Base-by-base conservation (phyloP, 306 rosid species). In the Psophocarpus tetragonolobus region DNA sequence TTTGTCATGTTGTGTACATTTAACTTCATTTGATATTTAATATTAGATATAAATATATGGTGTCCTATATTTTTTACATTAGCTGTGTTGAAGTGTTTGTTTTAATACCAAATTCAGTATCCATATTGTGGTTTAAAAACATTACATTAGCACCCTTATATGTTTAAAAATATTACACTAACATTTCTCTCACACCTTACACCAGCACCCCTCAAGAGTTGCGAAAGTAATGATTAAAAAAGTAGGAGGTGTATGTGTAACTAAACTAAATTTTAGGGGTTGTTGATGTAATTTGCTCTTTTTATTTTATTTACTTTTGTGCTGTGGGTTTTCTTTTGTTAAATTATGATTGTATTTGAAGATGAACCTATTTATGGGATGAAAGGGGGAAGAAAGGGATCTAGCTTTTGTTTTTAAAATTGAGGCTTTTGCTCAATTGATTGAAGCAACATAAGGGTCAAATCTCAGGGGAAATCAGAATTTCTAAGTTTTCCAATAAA, bases 381-480 rank as follows among this genome's bases (percentile, higher is more conserved):
- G 3, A 24, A 53, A 3, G 24, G 29, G 68, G 33, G 26, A 0
- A 10, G 23, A 29, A 50, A 48, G 36, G 74, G 74, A 4, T 74
- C 36, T 38, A 71, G 68, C 26, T 75, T 67, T 50, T 47, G 57
- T 66, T 38, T 62, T 73, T 39, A 56, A 67, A 65, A 17, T 23
- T 72, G 61, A 38, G 17, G 47, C 75, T 48, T 81, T 68, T 77
- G 71, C 74, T 66, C 26, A 18, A 18, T 47, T 36, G 47, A 17
- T 32, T 65, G 47, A 72, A 20, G 12, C 47, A 44, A n/a, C 5
- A 39, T 48, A 73, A 17, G 0, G 17, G 20, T 74, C 48, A 51
- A 69, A 61, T 74, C 63, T 48, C 54, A 17, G 47, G 64, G 71
- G 33, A 69, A 47, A 75, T 71, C 58, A 42, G 17, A 76, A 66